These are phyloP conservation scores for Ilex paraguariensis DNA, from an alignment of 305 asterid species.

Conservation along the genomic window DNA sequence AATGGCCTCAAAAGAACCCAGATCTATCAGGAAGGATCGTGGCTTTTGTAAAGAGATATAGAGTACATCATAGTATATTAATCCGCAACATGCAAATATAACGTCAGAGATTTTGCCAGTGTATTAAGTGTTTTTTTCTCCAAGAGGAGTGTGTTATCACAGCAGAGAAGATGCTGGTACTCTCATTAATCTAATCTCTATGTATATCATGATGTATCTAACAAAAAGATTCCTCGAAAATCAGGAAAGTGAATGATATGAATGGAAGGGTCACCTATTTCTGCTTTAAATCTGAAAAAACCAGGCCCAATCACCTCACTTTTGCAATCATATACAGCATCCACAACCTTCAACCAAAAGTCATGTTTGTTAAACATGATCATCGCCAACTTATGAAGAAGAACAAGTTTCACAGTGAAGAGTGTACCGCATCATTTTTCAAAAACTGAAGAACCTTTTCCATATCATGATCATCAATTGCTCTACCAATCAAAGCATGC, in stretches of 20 bases:
- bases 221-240: no score
- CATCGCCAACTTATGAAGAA: conserved; percentile 4
- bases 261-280: conserved; percentile 61
- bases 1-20: no score
- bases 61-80: no score
- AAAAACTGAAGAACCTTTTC: conserved; percentile 86
- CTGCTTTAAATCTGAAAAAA: conserved; percentile 95
- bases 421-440: conserved; percentile 76
- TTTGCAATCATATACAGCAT: conserved; percentile 93
- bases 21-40: no score
- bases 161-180: no score
- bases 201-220: no score
- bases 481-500: conserved; percentile 97
- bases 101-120: no score
- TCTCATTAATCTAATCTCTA: no score
- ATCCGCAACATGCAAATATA: no score
- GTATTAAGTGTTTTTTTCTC: no score
- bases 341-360: conserved; percentile 69
- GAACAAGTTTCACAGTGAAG: conserved; percentile 5
- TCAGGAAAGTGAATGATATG: not conserved
- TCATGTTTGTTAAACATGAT: conserved; percentile 14
- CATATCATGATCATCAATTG: conserved; percentile 91
- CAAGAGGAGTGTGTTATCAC: no score
- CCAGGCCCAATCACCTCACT: conserved; percentile 99
- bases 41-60: no score